Evolutionary conservation across 2,329 filamentous ascomycete species (phyloP).

Genomic region (Fusarium tanahbumbuense): DNA sequence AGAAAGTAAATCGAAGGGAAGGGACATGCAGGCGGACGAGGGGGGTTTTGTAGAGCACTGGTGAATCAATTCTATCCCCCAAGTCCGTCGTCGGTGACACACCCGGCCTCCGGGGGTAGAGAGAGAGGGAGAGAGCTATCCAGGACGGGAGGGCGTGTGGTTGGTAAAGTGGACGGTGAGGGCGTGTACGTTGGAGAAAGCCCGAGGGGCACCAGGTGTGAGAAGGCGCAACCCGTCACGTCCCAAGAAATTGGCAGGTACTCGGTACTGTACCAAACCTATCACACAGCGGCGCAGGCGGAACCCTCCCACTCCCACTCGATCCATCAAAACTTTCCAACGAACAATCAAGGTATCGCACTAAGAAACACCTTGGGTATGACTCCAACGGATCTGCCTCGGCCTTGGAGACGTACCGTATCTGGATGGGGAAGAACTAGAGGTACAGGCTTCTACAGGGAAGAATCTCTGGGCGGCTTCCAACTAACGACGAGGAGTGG

Average conservation of each 20-base stretch:
- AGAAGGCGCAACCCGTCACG: constrained; percentile 32
- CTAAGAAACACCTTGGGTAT: constrained; percentile 19
- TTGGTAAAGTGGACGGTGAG: constrained; percentile 23
- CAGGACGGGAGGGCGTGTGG: constrained; percentile 33
- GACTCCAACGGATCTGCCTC: constrained; percentile 42
- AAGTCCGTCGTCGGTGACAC: constrained; percentile 44
- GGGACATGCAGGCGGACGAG: constrained; percentile 39
- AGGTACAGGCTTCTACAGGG: constrained; percentile 12
- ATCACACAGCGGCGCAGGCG: constrained; percentile 25
- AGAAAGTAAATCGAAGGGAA: constrained; percentile 41
- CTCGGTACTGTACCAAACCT: background rate
- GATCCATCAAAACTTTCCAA: constrained; percentile 24
- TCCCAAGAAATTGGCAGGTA: constrained; percentile 32
- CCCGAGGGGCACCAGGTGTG: constrained; percentile 26
- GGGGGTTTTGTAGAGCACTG: constrained; percentile 45
- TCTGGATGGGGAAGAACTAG: constrained; percentile 9
- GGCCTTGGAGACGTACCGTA: constrained; percentile 28
- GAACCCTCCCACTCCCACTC: constrained; percentile 26
- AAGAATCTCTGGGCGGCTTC: constrained; percentile 16
- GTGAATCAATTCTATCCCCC: constrained; percentile 18
- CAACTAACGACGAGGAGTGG: constrained; percentile 35
- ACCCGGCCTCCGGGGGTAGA: constrained; percentile 40
- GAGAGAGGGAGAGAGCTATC: constrained; percentile 39
- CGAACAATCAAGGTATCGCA: constrained; percentile 20
- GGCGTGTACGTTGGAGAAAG: constrained; percentile 25